Base-by-base conservation (phyloP, 768 basidiomycete genomes). In the Candolleomyces efflorescens region DNA sequence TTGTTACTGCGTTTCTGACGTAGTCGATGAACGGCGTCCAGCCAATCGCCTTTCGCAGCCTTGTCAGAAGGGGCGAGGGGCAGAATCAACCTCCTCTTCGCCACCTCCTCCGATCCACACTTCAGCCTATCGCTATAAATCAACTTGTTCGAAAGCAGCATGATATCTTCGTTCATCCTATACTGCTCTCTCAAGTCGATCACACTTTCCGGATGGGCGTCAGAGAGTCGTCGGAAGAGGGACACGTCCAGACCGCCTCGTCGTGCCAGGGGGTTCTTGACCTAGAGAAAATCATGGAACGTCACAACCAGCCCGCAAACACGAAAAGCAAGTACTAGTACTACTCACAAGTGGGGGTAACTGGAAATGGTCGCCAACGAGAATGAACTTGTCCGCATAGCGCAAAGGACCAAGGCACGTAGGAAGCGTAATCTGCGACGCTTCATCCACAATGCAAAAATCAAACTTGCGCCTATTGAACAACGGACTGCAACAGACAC, bases 331-430 rank as follows among this genome's bases (percentile, higher is more conserved):
- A n/a, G n/a, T n/a, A n/a, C n/a, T n/a, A 47, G 10, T 49, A 54
- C n/a, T 5, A 63, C 81, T 57, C 63, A 96, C 96, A 41, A 98
- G 80, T 0, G 97, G 97, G 10, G 96, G 96, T 2, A 99, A 84
- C 65, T 99, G 97, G 74, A 89, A 93, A 72, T 99, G 97, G 67
- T 98, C 97, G 6, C 97, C 97, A 17, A 98, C 96, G 12, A 98
- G 86, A 4, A 98, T 83, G 62, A 98, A 99, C 43, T 81, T 92
- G 52, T 94, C 82, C 1, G 95, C 94, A 64, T 88, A 92, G 0
- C 94, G 85, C 3, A 98, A 75, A 0, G 97, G 97, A 5, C 97
- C 97, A 1, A 98, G 77, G 65, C 94, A 98, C 0, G 94, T 96
- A 0, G 97, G 97, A 1, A 98, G 72, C 0, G 97, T 98, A 61